Conservation (phyloP, 129 eudicot genomes). For the Calendula officinalis region DNA sequence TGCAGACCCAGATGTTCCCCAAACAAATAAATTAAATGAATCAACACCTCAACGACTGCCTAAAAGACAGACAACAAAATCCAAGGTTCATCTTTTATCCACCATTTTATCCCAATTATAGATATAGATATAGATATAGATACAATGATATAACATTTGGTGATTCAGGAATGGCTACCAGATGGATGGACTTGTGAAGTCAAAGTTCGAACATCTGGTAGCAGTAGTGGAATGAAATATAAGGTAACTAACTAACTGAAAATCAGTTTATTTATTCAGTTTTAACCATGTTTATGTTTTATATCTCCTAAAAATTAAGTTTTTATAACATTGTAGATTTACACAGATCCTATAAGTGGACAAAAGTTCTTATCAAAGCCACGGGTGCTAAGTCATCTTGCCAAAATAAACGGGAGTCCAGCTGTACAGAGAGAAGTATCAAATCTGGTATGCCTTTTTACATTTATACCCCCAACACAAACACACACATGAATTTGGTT, state of each 20-base stretch:
- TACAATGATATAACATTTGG: conserved; percentile 13
- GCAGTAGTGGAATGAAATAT: conserved; percentile 26
- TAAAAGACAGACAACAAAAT: conserved; percentile 18
- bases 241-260: conserved; percentile 39
- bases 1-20: conserved; percentile 29
- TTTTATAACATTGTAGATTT: conserved; percentile 35
- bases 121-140: not conserved
- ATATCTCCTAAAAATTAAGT: not conserved
- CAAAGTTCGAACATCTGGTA: conserved; percentile 39
- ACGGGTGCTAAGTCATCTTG: conserved; percentile 37
- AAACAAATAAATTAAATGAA: conserved; percentile 12
- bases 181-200: conserved; percentile 60
- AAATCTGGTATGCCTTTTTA: conserved; percentile 22
- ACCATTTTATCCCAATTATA: too few relatives aligned
- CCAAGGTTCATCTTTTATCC: conserved; percentile 5
- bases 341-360: conserved; percentile 40
- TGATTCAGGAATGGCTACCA: conserved; percentile 59
- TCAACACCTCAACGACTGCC: conserved; percentile 18
- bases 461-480: not conserved
- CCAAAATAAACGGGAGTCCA: conserved; percentile 5
- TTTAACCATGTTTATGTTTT: not conserved
- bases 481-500: conserved; percentile 12
- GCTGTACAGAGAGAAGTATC: conserved; percentile 29
- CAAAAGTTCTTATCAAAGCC: conserved; percentile 57
- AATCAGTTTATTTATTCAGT: not conserved